Percentiles rank a stretch among this genome's conserved stretches.
Conservation (phyloP, 2,329 filamentous ascomycete genomes). For the Passalora sequoiae region DNA sequence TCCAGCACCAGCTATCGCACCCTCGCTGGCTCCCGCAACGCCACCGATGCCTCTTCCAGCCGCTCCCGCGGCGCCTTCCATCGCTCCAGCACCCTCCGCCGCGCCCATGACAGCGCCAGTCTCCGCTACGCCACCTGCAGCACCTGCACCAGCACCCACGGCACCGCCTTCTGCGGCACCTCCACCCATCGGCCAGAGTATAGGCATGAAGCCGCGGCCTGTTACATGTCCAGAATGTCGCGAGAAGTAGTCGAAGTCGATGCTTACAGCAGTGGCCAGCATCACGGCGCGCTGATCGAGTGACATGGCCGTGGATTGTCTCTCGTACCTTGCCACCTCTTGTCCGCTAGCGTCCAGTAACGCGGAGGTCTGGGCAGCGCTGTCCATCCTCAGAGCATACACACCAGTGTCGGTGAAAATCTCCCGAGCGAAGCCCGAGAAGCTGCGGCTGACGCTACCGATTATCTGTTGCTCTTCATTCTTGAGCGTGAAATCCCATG, state of each 20-base stretch:
- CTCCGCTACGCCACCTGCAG: slow-evolving; percentile 30
- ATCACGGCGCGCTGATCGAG: slow-evolving; percentile 62
- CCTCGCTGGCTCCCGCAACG: slow-evolving; percentile 37
- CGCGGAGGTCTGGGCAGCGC: slow-evolving; percentile 42
- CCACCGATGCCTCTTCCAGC: slow-evolving; percentile 29
- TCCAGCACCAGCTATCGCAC: slow-evolving; percentile 47
- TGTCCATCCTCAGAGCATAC: slow-evolving; percentile 61
- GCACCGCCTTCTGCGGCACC: slow-evolving; percentile 35
- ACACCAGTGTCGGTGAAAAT: slow-evolving; percentile 63
- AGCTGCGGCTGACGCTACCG: slow-evolving; percentile 60
- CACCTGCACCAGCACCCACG: slow-evolving; percentile 34
- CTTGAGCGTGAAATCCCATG: slow-evolving; percentile 59
- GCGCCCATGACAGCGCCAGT: slow-evolving; percentile 34
- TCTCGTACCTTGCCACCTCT: slow-evolving; percentile 25
- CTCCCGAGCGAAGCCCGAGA: slow-evolving; percentile 57
- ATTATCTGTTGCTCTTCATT: slow-evolving; percentile 48
- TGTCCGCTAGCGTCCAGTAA: slow-evolving; percentile 23
- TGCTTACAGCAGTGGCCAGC: slow-evolving; percentile 60
- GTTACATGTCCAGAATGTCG: slow-evolving; percentile 48
- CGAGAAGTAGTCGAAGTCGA: slow-evolving; percentile 65
- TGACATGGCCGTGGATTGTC: slow-evolving; percentile 50
- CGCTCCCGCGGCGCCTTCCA: slow-evolving; percentile 36
- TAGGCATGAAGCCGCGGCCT: slow-evolving; percentile 47
- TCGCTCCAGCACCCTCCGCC: slow-evolving; percentile 33
- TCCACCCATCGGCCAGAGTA: slow-evolving; percentile 45